Conservation (phyloP, 2,329 filamentous ascomycete genomes). For the Clonostachys chloroleuca region DNA sequence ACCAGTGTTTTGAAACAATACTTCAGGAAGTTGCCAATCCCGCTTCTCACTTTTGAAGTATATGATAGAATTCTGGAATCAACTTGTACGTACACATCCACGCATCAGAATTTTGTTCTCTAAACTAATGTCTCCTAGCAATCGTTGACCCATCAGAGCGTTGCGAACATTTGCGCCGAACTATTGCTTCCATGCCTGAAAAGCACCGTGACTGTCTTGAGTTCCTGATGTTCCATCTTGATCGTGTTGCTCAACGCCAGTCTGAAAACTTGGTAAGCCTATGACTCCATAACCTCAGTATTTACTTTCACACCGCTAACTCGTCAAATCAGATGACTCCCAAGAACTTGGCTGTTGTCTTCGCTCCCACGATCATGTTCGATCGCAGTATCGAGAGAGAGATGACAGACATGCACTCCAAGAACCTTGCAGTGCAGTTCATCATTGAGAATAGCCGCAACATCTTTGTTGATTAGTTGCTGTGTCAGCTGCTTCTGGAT, state of each 20-base stretch:
- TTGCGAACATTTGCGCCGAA: constrained; percentile 65
- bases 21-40: constrained; percentile 86
- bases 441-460: constrained; percentile 84
- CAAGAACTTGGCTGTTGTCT: constrained; percentile 93
- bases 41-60: constrained; percentile 85
- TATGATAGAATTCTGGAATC: constrained; percentile 88
- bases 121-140: constrained; percentile 34
- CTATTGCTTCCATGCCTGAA: constrained; percentile 74
- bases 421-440: constrained; percentile 89
- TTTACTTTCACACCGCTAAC: not conserved
- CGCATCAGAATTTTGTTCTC: not conserved
- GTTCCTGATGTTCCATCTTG: constrained; percentile 90
- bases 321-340: constrained; percentile 71
- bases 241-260: constrained; percentile 77
- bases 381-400: constrained; percentile 86
- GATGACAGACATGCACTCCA: constrained; percentile 92
- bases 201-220: constrained; percentile 87
- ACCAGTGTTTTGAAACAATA: constrained; percentile 97
- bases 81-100: constrained; percentile 48
- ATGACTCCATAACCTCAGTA: not conserved
- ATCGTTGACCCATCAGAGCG: constrained; percentile 64
- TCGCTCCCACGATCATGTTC: constrained; percentile 96
- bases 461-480: constrained; percentile 58
- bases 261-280: constrained; percentile 72
- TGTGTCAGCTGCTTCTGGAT: no score